Percentiles rank a stretch among this genome's conserved stretches.
Evolutionary conservation across 768 basidiomycete genomes (phyloP).

Genomic region (Lentinula lateritia): DNA sequence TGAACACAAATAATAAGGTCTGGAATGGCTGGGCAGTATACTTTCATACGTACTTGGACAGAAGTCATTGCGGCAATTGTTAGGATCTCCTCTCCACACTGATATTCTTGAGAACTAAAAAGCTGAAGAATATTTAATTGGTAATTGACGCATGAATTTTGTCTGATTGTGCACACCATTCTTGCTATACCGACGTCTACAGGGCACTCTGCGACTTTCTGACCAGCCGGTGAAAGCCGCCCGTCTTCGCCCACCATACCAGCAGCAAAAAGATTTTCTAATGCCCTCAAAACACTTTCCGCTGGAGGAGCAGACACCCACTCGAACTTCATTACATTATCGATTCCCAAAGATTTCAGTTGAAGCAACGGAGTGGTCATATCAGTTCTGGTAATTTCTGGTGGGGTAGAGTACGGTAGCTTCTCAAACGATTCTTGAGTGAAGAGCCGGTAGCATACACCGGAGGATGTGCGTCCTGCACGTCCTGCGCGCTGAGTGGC

Average conservation of each 20-base stretch:
- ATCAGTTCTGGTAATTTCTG: constrained; percentile 89
- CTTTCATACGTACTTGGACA: constrained; percentile 55
- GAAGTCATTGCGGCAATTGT: constrained; percentile 96
- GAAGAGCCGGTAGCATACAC: constrained; percentile 91
- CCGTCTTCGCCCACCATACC: constrained; percentile 85
- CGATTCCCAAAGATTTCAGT: constrained; percentile 90
- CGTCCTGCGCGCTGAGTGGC: constrained; percentile 92
- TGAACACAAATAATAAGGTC: constrained; percentile 20
- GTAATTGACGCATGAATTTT: not conserved
- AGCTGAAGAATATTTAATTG: constrained; percentile 41
- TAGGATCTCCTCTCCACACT: constrained; percentile 92
- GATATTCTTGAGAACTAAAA: constrained; percentile 77
- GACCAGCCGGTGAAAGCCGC: constrained; percentile 69
- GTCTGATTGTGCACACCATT: constrained; percentile 54
- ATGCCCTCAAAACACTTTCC: constrained; percentile 76
- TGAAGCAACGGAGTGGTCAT: constrained; percentile 90
- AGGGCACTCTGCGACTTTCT: constrained; percentile 89
- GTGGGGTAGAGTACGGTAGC: constrained; percentile 68
- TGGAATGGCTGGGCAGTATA: not conserved
- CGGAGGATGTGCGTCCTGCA: constrained; percentile 89
- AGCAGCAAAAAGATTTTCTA: constrained; percentile 76
- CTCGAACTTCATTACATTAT: constrained; percentile 94
- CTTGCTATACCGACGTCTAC: constrained; percentile 91
- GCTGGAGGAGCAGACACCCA: constrained; percentile 89
- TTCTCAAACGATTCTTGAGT: constrained; percentile 53